phyloP scores from a whole-genome alignment of 2,329 filamentous ascomycete genomes.

The Diplodia intermedia region DNA sequence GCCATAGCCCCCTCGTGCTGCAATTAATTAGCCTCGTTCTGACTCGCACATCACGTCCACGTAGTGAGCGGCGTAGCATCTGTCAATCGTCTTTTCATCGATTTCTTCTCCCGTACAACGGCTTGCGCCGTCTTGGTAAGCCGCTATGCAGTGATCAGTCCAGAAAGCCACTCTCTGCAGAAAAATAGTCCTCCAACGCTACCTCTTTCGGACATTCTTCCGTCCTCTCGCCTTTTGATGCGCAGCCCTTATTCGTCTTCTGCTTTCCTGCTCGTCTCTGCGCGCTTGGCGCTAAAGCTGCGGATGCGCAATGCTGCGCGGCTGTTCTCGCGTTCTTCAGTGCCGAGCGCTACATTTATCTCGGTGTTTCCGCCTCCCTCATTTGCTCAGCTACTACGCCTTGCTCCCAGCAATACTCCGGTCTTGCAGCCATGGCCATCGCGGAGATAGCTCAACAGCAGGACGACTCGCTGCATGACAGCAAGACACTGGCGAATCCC shows the following conservation, averaged over 20 bases:
- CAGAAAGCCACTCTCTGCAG: not conserved
- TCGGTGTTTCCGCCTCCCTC: not conserved
- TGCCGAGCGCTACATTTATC: slow-evolving; percentile 8
- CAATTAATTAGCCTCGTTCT: not conserved
- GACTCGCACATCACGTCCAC: slow-evolving; percentile 16
- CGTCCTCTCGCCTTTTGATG: not conserved
- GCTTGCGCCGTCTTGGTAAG: slow-evolving; percentile 1
- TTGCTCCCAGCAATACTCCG: not conserved
- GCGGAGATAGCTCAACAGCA: not conserved
- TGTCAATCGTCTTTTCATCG: not conserved
- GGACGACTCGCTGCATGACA: not conserved
- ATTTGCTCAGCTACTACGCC: too few relatives aligned
- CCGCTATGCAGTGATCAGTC: not conserved
- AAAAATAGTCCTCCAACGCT: not conserved
- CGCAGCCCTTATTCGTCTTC: not conserved
- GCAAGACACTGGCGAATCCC: not conserved
- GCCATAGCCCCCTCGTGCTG: not conserved
- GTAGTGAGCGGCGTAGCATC: not conserved
- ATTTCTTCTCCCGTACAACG: not conserved
- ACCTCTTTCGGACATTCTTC: not conserved
- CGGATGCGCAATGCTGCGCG: not conserved
- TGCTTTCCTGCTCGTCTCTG: not conserved
- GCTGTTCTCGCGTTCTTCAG: not conserved
- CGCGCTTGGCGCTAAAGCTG: not conserved
- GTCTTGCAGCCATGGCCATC: not conserved